Base-by-base conservation (phyloP, 2,329 filamentous ascomycete genomes). In the Teratosphaeria nubilosa region DNA sequence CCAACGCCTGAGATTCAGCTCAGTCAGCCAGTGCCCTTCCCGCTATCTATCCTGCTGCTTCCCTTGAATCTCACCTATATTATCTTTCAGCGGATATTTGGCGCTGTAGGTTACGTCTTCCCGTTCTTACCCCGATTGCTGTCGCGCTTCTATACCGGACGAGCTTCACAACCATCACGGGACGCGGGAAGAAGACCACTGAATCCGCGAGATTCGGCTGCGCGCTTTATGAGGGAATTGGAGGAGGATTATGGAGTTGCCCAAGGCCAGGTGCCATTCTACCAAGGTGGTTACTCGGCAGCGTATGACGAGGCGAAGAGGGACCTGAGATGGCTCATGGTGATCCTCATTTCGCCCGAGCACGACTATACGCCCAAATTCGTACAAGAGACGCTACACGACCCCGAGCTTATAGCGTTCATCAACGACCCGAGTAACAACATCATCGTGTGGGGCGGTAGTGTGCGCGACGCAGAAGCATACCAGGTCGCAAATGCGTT, bases 401-500 rank as follows among this genome's bases (percentile, higher is more conserved):
- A 86, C 1, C 82, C 83, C 1, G 86, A 91, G 51, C 85, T 96
- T 2, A 79, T 86, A 11, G 76, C 80, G 5, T 95, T 90, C 67
- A 73, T 97, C 65, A 86, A 84, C 63, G 82, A 92, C 60, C 83
- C 88, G 0, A 74, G 79, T 34, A 91, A 91, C 72, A 88, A 92
- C 69, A 82, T 96, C 31, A 78, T 97, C 37, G 74, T 99, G 2
- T 99, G 94, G 94, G 90, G 87, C 48, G 94, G 94, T 53, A 96
- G 91, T 65, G 87, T 97, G 0, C 84, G 91, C 62, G 94, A 99
- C 71, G 87, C 90, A 2, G 94, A 99, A 75, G 90, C 92, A 5
- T 97, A 95, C 73, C 91, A 96, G 71, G 90, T 96, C 48, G 85
- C 91, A n/a, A 82, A 83, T 13, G 90, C 91, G 52, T 84, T 97